phyloP scores from a whole-genome alignment of 208 protist genomes.

The Tritrichomonas foetus region DNA sequence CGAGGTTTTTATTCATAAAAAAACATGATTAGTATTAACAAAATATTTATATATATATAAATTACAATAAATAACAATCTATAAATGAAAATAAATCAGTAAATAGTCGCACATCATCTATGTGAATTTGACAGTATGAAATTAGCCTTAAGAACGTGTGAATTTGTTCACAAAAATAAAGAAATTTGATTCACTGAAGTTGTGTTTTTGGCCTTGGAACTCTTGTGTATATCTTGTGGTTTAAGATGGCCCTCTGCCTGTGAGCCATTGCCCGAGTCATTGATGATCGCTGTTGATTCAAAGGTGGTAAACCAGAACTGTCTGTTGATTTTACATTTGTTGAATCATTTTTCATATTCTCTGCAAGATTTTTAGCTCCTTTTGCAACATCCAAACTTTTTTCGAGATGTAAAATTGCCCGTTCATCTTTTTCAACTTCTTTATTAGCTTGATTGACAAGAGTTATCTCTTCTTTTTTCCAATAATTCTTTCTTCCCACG shows the following conservation, averaged over 20 bases:
- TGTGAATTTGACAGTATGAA: too few relatives aligned
- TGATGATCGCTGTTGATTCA: not conserved
- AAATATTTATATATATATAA: too few relatives aligned
- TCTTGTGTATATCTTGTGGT: not conserved
- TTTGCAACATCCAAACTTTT: not conserved
- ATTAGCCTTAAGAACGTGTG: too few relatives aligned
- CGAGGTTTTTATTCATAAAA: too few relatives aligned
- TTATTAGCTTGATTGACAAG: not conserved
- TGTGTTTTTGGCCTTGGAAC: not conserved
- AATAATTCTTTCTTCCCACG: not conserved
- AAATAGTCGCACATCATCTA: too few relatives aligned
- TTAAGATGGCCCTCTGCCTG: not conserved
- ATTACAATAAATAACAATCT: too few relatives aligned
- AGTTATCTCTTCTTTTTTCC: not conserved
- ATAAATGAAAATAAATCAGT: too few relatives aligned
- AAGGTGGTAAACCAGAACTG: not conserved
- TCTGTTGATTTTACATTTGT: not conserved
- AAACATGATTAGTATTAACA: too few relatives aligned
- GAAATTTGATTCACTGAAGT: too few relatives aligned
- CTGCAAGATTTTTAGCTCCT: not conserved
- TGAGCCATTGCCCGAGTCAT: not conserved
- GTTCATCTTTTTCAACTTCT: conserved; percentile 17
- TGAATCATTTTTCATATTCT: not conserved
- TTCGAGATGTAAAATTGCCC: not conserved
- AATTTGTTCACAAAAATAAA: too few relatives aligned